Base-by-base conservation (phyloP, 108 stramenopile genomes). In the Fistulifera pelliculosa region DNA sequence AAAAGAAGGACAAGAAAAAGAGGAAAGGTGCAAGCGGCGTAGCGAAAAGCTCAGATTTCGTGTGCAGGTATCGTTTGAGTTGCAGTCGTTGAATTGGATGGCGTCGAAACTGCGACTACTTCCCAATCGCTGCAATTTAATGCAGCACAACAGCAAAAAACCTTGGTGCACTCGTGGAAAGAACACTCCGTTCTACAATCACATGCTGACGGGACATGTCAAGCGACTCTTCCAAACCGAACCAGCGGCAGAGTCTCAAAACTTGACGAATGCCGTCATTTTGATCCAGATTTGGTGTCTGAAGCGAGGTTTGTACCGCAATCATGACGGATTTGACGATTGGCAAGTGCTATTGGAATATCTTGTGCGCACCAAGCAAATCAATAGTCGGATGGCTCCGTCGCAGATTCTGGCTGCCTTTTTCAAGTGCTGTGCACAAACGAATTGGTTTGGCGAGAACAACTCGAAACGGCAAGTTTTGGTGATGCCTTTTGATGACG, bases 211-310 rank as follows among this genome's bases (percentile, higher is more conserved):
- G 15, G 71, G 64, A 54, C 79, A 85, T 49, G 56, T 73, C 4
- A 64, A 74, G 27, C 69, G 60, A 13, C 51, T 58, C 10, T 63
- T 64, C 47, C 49, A 49, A 17, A 47, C 28, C 1, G 61, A 3
- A 6, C 3, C 31, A 35, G 6, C 31, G 31, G 8, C 31, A 3
- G 31, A 63, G 3, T 65, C 65, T 28, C 60, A 65, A 0, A 62
- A 64, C 42, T 75, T 82, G 31, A 53, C 65, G 41, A 75, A 80
- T 44, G 61, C 81, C 0, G 52, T 87, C 38, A 56, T 84, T 15
- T 54, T 92, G 41, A 25, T 80, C n/a, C 84, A 92, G 57, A 69
- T 87, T 11, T 92, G 90, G 90, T 80, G 80, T 27, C 68, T 87
- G 23, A 81, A 92, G 51, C 66, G 84, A 2, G 90, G 90, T 18